Evolutionary conservation across 805 yeast genomes (phyloP).

Genomic region (Clavispora carvajalis): DNA sequence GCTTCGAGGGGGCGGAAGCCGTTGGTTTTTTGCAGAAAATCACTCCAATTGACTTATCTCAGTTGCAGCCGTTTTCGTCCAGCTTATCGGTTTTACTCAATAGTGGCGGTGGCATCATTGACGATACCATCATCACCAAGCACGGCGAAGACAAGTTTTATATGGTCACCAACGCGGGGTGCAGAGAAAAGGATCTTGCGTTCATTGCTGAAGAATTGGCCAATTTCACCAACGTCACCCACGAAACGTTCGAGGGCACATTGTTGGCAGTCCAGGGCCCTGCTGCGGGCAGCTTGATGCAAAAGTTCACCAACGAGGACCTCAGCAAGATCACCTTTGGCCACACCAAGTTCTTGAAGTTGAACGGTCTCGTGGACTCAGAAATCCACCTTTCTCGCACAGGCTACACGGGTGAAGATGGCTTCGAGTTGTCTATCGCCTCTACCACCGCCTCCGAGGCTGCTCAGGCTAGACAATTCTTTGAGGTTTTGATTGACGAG

Average conservation of each 20-base stretch:
- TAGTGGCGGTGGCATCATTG: constrained; percentile 74
- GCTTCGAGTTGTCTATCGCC: constrained; percentile 86
- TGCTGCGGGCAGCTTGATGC: constrained; percentile 60
- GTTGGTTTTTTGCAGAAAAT: constrained; percentile 64
- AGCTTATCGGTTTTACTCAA: constrained; percentile 75
- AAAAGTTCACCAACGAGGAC: constrained; percentile 55
- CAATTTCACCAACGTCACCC: constrained; percentile 33
- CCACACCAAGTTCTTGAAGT: constrained; percentile 45
- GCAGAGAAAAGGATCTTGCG: constrained; percentile 72
- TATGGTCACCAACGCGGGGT: constrained; percentile 94
- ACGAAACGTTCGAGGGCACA: constrained; percentile 57
- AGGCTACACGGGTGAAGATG: constrained; percentile 98
- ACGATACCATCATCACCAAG: constrained; percentile 89
- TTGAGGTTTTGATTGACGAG: constrained; percentile 51
- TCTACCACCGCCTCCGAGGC: constrained; percentile 35
- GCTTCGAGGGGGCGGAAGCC: constrained; percentile 63
- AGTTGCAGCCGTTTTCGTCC: constrained; percentile 51
- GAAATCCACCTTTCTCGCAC: constrained; percentile 82
- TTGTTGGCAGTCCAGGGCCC: constrained; percentile 95
- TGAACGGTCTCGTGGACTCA: constrained; percentile 36
- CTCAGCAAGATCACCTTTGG: constrained; percentile 72
- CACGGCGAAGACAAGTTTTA: constrained; percentile 72
- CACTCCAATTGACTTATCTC: constrained; percentile 82
- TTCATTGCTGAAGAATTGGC: constrained; percentile 54
- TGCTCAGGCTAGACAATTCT: constrained; percentile 49